Evolutionary conservation across 495 filamentous ascomycete genomes (phyloP).

Genomic region (Penicillium steckii): DNA sequence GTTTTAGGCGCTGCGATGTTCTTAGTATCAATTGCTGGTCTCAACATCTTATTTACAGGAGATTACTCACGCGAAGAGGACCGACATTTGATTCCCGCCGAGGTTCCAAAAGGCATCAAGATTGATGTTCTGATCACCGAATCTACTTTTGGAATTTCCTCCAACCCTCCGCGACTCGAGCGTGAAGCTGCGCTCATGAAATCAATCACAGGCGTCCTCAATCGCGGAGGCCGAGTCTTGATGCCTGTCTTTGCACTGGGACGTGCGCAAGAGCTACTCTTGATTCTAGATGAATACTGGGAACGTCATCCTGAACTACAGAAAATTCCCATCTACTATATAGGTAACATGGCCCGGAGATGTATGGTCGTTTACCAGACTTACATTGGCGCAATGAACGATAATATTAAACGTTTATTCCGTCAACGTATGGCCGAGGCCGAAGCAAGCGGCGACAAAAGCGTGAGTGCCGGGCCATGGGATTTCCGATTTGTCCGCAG

Average conservation of each 20-base stretch:
- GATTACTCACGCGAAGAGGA: conserved; percentile 96
- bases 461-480: conserved; percentile 81
- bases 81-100: conserved; percentile 88
- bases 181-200: conserved; percentile 93
- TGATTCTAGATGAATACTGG: conserved; percentile 98
- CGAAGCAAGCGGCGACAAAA: conserved; percentile 70
- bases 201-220: conserved; percentile 82
- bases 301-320: conserved; percentile 79
- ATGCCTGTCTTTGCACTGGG: conserved; percentile 97
- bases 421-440: conserved; percentile 83
- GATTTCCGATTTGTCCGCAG: conserved; percentile 91
- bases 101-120: conserved; percentile 79
- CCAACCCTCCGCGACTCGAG: conserved; percentile 83
- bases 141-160: conserved; percentile 92
- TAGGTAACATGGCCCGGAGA: conserved; percentile 86
- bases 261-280: conserved; percentile 85
- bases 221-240: conserved; percentile 85
- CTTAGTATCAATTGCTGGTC: conserved; percentile 88
- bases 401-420: conserved; percentile 93
- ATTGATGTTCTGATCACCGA: conserved; percentile 97
- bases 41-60: conserved; percentile 95
- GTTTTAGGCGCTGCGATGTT: conserved; percentile 99
- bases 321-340: conserved; percentile 93
- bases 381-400: conserved; percentile 96
- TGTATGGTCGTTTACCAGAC: conserved; percentile 99